Base-by-base conservation (phyloP, 2,329 filamentous ascomycete species). In the Diaporthe sp. region DNA sequence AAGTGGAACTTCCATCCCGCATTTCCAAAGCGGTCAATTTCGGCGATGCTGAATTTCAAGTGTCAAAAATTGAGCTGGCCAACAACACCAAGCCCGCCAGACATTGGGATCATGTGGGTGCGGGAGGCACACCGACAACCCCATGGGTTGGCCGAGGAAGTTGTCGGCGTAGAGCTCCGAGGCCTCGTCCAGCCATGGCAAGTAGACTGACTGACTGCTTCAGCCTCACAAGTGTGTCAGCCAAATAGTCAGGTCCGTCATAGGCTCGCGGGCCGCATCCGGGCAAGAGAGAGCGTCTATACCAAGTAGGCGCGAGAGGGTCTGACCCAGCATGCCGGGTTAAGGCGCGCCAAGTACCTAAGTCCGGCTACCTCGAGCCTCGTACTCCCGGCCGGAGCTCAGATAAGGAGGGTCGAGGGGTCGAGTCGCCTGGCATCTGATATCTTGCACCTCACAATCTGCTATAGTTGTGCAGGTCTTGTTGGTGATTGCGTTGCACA, bases 11-110 rank as follows among this genome's bases (percentile, higher is more conserved):
- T 34, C 65, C 49, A 70, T 70, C 65, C 65, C 65, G 65, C 65
- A 42, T 28, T 70, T 70, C 65, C 49, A 70, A 70, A 70, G 49
- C 34, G 65, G 65, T 70, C 49, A 70, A 70, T 55, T 55, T 70
- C 65, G 65, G 49, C 65, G 65, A 70, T n/a, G 34, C 9, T 53
- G 65, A 53, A 8, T 31, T 42, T 49, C n/a, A n/a, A 46, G 42
- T 39, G 46, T 25, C 46, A 53, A 25, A 53, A 19, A 25, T 12
- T 28, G 46, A 39, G 22, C 62, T 53, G 62, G 34, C 31, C 9
- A 39, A 37, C 62, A 68, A 68, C 46, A 53, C 44, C 46, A 68
- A 49, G 31, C 12, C 62, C 31, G 34, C 4, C n/a, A 28, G 39
- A 39, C 65, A 12, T 39, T 53, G n/a, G 46, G 22, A 53, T 53